These are phyloP conservation scores for Picochlorum sp. DNA, from an alignment of 139 green algal genomes.

Conservation along the genomic window DNA sequence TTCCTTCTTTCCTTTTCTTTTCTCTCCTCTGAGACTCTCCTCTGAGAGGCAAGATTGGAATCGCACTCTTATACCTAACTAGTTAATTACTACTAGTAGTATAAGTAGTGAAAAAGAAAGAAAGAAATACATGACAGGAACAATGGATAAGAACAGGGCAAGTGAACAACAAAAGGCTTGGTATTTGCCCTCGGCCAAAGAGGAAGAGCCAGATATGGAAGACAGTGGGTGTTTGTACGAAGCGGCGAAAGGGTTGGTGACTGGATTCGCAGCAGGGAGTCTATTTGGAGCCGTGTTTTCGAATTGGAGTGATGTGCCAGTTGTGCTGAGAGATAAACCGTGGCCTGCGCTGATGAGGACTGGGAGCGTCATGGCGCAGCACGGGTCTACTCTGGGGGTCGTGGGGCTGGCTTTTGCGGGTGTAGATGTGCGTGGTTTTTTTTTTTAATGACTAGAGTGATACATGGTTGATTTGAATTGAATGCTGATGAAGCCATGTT, in stretches of 20 bases:
- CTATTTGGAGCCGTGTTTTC: slow-evolving; percentile 28
- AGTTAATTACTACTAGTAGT: no score
- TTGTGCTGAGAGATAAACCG: slow-evolving; percentile 33
- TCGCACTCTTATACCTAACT: no score
- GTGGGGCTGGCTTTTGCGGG: slow-evolving; percentile 23
- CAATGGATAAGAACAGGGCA: no score
- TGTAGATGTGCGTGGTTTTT: no score
- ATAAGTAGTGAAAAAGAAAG: no score
- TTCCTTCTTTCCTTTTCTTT: no score
- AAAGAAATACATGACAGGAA: no score
- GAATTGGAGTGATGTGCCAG: slow-evolving; percentile 37
- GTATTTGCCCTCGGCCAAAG: not conserved
- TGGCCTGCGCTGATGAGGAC: slow-evolving; percentile 37
- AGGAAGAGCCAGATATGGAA: not conserved
- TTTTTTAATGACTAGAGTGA: not conserved
- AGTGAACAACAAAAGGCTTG: no score
- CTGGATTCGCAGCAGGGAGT: slow-evolving; percentile 17
- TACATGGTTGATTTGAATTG: not conserved
- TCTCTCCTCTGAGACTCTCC: no score
- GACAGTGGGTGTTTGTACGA: slow-evolving; percentile 11
- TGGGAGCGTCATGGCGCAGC: slow-evolving; percentile 31
- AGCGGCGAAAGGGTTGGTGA: slow-evolving; percentile 2
- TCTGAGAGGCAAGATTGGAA: no score
- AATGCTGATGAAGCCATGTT: no score
- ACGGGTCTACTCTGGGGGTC: slow-evolving; percentile 28